A percentile compares a stretch with the other conserved stretches of the same genome.
Evolutionary conservation across 768 basidiomycete genomes (phyloP).

Genomic region (Serendipita vermifera): DNA sequence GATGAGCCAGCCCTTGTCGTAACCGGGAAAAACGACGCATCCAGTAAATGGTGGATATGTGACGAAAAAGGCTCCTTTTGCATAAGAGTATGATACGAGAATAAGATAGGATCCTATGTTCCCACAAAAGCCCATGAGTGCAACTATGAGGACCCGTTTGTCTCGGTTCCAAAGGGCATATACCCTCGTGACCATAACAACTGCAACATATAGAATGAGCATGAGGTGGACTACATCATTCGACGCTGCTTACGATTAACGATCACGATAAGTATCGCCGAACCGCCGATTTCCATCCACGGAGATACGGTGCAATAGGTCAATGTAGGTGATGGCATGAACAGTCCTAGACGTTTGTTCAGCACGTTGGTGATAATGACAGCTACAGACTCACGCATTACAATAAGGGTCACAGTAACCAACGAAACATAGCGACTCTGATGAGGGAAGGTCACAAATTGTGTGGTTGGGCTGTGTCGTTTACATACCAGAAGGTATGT

Average conservation of each 20-base stretch:
- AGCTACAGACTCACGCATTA: neutral
- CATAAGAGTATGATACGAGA: neutral
- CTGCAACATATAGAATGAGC: neutral
- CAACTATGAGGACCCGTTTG: neutral
- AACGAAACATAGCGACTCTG: neutral
- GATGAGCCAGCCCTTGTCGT: neutral
- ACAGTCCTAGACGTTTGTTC: no score
- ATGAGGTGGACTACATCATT: no score
- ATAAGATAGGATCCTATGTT: neutral
- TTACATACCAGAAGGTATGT: neutral
- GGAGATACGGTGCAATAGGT: no score
- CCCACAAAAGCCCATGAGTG: neutral
- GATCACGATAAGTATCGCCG: neutral
- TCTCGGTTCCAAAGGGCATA: constrained; percentile 5
- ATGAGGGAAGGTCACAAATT: neutral
- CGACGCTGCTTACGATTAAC: neutral
- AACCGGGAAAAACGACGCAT: neutral
- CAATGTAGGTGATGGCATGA: no score
- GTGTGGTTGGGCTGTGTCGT: neutral
- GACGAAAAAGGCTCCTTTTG: no score
- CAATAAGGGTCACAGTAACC: neutral
- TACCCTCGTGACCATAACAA: neutral
- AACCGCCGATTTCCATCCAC: neutral
- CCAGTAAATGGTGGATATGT: neutral
- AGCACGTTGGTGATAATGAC: no score